Conservation (phyloP, 805 yeast species). For the Nakazawaea ernobii region DNA sequence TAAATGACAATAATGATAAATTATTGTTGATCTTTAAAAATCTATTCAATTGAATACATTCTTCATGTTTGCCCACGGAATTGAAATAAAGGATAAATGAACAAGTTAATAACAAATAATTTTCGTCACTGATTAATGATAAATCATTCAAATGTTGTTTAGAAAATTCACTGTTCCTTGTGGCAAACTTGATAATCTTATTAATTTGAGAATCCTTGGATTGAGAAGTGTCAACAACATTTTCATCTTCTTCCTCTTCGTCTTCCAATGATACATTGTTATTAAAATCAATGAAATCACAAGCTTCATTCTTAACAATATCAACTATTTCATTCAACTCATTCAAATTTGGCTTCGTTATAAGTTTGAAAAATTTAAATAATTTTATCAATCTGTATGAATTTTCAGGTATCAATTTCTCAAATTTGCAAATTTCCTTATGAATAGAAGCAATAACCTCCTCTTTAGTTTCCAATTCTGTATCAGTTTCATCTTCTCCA, state of each 20-base stretch:
- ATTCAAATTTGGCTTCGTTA: conserved; percentile 20
- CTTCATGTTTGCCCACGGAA: conserved; percentile 14
- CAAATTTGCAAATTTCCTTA: conserved; percentile 5
- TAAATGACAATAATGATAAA: conserved; percentile 23
- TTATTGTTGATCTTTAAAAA: conserved; percentile 16
- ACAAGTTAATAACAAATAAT: conserved; percentile 24
- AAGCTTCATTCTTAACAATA: conserved; percentile 16
- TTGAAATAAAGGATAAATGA: conserved; percentile 23
- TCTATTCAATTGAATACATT: conserved; percentile 20
- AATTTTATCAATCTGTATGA: conserved; percentile 22
- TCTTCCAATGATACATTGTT: conserved; percentile 1
- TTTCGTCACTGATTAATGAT: conserved; percentile 21
- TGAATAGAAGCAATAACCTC: conserved; percentile 12
- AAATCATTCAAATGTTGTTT: background rate
- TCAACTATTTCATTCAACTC: conserved; percentile 9
- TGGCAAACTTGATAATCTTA: background rate
- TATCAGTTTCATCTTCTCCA: conserved; percentile 7
- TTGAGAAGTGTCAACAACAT: background rate
- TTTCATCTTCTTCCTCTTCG: conserved; percentile 8
- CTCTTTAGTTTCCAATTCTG: conserved; percentile 7
- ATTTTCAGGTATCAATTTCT: conserved; percentile 19
- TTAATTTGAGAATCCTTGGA: conserved; percentile 6
- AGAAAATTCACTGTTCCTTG: background rate
- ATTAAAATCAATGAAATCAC: conserved; percentile 18
- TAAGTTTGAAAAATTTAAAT: conserved; percentile 21